Base-by-base conservation (phyloP, 108 stramenopile species). In the Cyclotella baltica region DNA sequence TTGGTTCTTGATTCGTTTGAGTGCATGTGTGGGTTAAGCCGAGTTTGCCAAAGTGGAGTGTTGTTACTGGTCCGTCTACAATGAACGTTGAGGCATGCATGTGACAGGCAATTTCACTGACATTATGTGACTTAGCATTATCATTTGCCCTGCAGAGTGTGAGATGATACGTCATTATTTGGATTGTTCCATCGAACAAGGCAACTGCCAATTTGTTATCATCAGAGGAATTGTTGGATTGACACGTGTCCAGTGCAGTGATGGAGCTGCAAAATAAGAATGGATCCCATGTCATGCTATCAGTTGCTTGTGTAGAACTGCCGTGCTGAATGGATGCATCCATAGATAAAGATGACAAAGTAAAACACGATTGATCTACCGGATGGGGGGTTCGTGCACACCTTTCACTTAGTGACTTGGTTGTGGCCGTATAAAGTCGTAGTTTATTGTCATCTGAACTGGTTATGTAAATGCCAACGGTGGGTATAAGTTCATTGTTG, bases 111-210 rank as follows among this genome's bases (percentile, higher is more conserved):
- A 58, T 62, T 47, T 29, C 16, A 23, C 18, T 20, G 8, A 33
- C 22, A 40, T 46, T 36, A 29, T 5, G n/a, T n/a, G n/a, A n/a
- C n/a, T n/a, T n/a, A n/a, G n/a, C n/a, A n/a, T n/a, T 43, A 43
- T 8, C 40, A 43, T 43, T 43, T 43, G 51, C 11, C 11, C 19
- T n/a, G 19, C n/a, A n/a, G 4, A n/a, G 51, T n/a, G 4, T 10
- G 4, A 73, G 48, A 48, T 51, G 50, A 29, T 72, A 83, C 1
- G 72, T 68, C 0, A 77, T 59, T 30, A 83, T 72, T 1, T 75
- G 76, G 37, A 83, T 68, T 5, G 76, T 72, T 10, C 82, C 82
- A 73, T 83, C 82, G 51, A 72, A 77, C 8, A 70, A 73, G 16
- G 82, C 64, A 18, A 83, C 52, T 50, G 82, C 82, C 0, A 83